These are phyloP conservation scores for Macrocystidia cucumis DNA, from an alignment of 1,284 basidiomycete genomes.

Conservation along the genomic window DNA sequence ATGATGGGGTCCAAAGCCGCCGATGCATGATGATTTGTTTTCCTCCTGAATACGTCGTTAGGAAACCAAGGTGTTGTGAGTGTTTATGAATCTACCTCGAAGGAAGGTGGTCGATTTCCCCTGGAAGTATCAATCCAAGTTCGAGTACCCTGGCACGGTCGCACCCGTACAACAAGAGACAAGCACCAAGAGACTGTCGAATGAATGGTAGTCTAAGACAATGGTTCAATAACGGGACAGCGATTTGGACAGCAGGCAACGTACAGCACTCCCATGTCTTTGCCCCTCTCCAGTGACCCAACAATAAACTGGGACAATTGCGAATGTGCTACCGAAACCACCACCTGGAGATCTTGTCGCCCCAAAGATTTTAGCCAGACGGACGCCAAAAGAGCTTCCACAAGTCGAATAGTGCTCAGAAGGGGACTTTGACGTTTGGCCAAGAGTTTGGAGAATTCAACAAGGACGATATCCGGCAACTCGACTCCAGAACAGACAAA, in stretches of 20 bases:
- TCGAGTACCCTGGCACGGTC: conserved; percentile 37
- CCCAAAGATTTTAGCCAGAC: conserved; percentile 35
- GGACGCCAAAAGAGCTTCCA: conserved; percentile 40
- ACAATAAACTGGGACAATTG: conserved; percentile 31
- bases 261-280: conserved; percentile 24
- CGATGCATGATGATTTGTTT: conserved; percentile 31
- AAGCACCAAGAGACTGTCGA: conserved; percentile 47
- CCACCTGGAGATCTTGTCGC: conserved; percentile 44
- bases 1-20: conserved; percentile 46
- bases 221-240: conserved; percentile 1
- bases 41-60: conserved; percentile 34
- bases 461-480: conserved; percentile 45
- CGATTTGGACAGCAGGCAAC: conserved; percentile 9
- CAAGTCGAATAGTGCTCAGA: conserved; percentile 35
- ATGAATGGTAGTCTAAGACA: conserved; percentile 36
- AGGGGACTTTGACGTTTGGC: conserved; percentile 32
- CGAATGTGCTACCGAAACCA: conserved; percentile 41
- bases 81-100: conserved; percentile 34
- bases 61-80: conserved; percentile 1
- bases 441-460: conserved; percentile 35
- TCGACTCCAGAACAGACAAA: conserved; percentile 65
- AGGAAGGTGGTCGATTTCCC: conserved; percentile 42
- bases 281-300: conserved; percentile 22
- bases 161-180: conserved; percentile 59
- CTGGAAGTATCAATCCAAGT: conserved; percentile 33